Base-by-base conservation (phyloP, 2,329 filamentous ascomycete species). In the Nannizziopsis arthrosporioides region DNA sequence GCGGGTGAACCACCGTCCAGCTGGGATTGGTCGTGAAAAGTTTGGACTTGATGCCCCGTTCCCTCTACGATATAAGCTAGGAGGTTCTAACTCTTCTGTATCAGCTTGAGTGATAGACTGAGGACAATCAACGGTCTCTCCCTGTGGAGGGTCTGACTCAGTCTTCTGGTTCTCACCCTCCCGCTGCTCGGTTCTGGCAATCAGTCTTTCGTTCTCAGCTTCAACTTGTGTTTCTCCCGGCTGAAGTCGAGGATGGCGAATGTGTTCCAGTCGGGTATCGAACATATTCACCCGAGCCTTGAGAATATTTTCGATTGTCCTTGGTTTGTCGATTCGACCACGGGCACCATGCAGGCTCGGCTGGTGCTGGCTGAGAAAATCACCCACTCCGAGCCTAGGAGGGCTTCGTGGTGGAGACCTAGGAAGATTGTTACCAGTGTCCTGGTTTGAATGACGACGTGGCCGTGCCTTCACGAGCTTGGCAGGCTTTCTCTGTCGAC, bases 281-380 rank as follows among this genome's bases (percentile, higher is more conserved):
- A 36, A 34, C 49, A 41, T 31, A 10, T 18, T 36, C 12, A 31
- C 27, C 17, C 32, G 27, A 14, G 17, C n/a, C 31, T 51, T 50
- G 32, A 42, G 47, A 8, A 47, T 46, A 19, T 48, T 39, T 9
- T 43, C 39, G 18, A 48, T 44, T 9, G 31, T 40, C 12, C 42
- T 52, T 7, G 47, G 44, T 18, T 55, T 54, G 31, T 47, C 50
- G 17, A 54, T 44, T 19, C 50, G 50, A 30, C 43, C 44, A 15
- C 36, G 50, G 9, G 42, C 19, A 19, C 32, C 49, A 15, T 51
- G 37, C 4, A 49, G 41, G 15, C 49, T 54, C 27, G 52, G 41
- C 22, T 51, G 53, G 19, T 44, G 42, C 2, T 31, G 44, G 27
- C 41, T 45, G 14, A 50, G 17, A 19, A 44, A 48, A 10, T 22